Conservation (phyloP, 805 yeast genomes). For the Candida incommunis region DNA sequence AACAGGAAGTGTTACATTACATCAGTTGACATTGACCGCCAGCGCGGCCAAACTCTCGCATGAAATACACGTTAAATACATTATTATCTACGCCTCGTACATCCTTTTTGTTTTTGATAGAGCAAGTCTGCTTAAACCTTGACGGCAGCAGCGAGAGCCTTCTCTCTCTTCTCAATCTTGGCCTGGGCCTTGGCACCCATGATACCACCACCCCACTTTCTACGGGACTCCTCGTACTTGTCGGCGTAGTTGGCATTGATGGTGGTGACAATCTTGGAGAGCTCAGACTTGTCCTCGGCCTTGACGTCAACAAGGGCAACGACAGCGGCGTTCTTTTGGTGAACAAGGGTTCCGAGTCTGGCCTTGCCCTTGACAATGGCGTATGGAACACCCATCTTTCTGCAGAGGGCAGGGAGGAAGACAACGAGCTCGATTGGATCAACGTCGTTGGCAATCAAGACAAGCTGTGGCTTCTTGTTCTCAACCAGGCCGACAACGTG, state of each 20-base stretch:
- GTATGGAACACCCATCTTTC: constrained; percentile 99
- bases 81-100: too few relatives aligned
- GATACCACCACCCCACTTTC: constrained; percentile 99
- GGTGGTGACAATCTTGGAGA: constrained; percentile 85
- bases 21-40: too few relatives aligned
- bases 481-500: constrained; percentile 95
- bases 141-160: constrained; percentile 30
- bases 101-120: neutral
- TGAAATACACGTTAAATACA: too few relatives aligned
- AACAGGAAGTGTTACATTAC: too few relatives aligned
- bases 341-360: constrained; percentile 93
- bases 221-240: constrained; percentile 90
- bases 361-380: constrained; percentile 98
- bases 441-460: constrained; percentile 95
- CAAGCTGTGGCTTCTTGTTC: constrained; percentile 97
- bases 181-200: constrained; percentile 90
- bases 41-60: too few relatives aligned
- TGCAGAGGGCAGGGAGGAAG: constrained; percentile 96
- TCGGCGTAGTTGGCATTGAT: constrained; percentile 86
- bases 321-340: constrained; percentile 94
- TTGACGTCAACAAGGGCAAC: constrained; percentile 94
- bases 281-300: constrained; percentile 88
- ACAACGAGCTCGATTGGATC: constrained; percentile 97
- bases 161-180: constrained; percentile 65
- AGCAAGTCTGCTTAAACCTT: constrained; percentile 14